phyloP scores from a whole-genome alignment of 345 rosid genomes.

The Reutealis trisperma region DNA sequence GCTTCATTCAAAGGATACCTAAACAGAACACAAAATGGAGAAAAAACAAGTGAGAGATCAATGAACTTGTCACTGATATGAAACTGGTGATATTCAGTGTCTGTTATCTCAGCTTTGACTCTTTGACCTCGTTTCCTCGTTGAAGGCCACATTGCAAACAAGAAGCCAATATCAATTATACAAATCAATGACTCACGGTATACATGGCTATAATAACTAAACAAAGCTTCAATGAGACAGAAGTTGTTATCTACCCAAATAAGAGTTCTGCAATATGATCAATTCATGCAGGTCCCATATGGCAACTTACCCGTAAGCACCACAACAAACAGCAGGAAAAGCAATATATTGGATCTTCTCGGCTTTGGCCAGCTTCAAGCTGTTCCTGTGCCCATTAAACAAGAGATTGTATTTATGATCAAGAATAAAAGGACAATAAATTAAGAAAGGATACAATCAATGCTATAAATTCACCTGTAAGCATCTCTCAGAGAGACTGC shows the following conservation, averaged over 20 bases:
- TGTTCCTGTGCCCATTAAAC: slow-evolving; percentile 51
- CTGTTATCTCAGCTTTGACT: not conserved
- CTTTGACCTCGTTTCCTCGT: not conserved
- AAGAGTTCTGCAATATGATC: not conserved
- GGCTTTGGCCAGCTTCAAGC: slow-evolving; percentile 67
- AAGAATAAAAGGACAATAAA: not conserved
- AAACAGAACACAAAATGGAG: not conserved
- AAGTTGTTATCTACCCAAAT: not conserved
- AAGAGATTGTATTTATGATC: not conserved
- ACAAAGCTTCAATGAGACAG: not conserved
- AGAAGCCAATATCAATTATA: not conserved
- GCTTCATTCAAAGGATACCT: slow-evolving; percentile 89
- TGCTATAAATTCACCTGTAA: slow-evolving; percentile 49
- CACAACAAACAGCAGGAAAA: slow-evolving; percentile 88
- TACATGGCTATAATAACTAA: not conserved
- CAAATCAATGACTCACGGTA: not conserved
- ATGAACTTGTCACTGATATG: not conserved
- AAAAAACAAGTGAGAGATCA: too few species aligned
- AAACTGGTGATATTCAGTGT: not conserved
- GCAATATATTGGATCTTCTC: slow-evolving; percentile 72
- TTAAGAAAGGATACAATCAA: not conserved
- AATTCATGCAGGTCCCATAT: not conserved
- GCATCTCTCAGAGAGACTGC: slow-evolving; percentile 52
- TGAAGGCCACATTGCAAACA: not conserved
- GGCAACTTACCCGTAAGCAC: slow-evolving; percentile 53